phyloP scores from a whole-genome alignment of 306 rosid species.

The Inga oerstediana region DNA sequence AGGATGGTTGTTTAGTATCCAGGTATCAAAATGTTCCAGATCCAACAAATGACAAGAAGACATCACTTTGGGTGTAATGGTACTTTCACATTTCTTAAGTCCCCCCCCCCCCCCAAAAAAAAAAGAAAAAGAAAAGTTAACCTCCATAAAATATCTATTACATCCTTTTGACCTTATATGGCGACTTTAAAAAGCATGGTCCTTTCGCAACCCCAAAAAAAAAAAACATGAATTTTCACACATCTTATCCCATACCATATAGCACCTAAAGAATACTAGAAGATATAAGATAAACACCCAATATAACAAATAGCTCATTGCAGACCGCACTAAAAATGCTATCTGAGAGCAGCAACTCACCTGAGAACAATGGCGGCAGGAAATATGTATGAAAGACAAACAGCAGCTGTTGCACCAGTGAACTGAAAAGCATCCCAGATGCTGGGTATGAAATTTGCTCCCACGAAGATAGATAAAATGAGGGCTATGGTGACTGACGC shows the following conservation, averaged over 20 bases:
- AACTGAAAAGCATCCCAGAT: conserved; percentile 77
- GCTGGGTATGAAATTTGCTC: conserved; percentile 75
- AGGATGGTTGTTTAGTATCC: neutral
- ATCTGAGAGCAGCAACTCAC: conserved; percentile 33
- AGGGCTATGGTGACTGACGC: conserved; percentile 58
- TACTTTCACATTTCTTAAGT: neutral
- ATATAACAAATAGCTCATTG: neutral
- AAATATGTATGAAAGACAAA: conserved; percentile 52
- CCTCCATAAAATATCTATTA: neutral
- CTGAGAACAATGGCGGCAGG: conserved; percentile 48
- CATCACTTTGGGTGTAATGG: neutral
- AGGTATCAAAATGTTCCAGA: neutral
- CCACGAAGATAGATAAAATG: conserved; percentile 47
- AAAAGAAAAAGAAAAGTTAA: neutral
- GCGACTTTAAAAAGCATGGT: neutral
- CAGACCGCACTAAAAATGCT: neutral
- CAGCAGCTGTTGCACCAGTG: conserved; percentile 59
- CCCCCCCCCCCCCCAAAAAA: too few relatives aligned
- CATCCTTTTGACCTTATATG: neutral
- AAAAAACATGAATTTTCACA: neutral
- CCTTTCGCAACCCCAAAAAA: neutral
- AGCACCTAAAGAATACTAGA: neutral
- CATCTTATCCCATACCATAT: neutral
- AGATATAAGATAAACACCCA: neutral
- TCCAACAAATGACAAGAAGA: neutral